Evolutionary conservation across 2,329 filamentous ascomycete species (phyloP).

Genomic region (Sarocladiaceae sp.): DNA sequence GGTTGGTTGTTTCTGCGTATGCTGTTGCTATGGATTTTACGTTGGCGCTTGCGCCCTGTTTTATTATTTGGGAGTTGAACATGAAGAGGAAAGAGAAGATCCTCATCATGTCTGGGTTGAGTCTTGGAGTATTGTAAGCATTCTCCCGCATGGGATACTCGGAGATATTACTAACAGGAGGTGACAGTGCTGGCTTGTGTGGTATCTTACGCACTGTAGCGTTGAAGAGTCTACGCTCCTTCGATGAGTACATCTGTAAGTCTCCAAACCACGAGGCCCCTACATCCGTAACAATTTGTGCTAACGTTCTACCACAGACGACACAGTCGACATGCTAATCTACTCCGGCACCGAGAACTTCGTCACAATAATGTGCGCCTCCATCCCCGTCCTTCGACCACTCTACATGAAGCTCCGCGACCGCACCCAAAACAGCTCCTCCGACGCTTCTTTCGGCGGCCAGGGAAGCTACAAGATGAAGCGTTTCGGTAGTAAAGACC

Average conservation of each 20-base stretch:
- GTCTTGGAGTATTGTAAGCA: conserved; percentile 22
- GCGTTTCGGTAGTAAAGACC: neutral
- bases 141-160: neutral
- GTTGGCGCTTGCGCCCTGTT: conserved; percentile 20
- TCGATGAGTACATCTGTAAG: conserved; percentile 15
- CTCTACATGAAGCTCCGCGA: conserved; percentile 9
- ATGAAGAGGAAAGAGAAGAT: conserved; percentile 24
- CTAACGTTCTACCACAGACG: conserved; percentile 10
- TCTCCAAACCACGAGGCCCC: too few relatives aligned
- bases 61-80: conserved; percentile 20
- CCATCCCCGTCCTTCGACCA: conserved; percentile 14
- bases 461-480: conserved; percentile 1
- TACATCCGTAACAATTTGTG: neutral
- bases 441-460: neutral
- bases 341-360: conserved; percentile 17
- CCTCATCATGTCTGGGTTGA: conserved; percentile 21
- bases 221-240: conserved; percentile 11
- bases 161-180: neutral
- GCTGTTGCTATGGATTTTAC: conserved; percentile 17
- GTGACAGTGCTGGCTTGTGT: conserved; percentile 13
- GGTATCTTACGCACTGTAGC: conserved; percentile 14
- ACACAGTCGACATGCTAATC: conserved; percentile 17
- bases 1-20: conserved; percentile 13
- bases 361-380: conserved; percentile 15
- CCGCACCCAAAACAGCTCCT: neutral